Percentiles rank a stretch among this genome's conserved stretches.
These are phyloP conservation scores for Candida yuanshanica DNA, from an alignment of 805 yeast species.

Conservation along the genomic window DNA sequence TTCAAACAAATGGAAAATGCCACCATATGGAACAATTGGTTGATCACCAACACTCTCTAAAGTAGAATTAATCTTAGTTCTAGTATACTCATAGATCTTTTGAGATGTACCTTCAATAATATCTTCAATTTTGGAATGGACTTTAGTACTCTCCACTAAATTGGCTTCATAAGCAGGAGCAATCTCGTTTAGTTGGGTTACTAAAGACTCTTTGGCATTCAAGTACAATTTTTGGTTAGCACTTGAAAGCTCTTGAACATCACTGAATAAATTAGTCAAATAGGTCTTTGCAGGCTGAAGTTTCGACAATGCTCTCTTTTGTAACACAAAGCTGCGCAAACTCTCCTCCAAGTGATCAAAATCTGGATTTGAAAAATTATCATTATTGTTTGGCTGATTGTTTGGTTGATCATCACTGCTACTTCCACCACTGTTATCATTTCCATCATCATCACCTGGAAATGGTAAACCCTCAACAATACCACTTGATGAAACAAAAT, in stretches of 20 bases:
- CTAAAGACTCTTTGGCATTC: constrained; percentile 42
- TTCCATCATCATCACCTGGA: constrained; percentile 32
- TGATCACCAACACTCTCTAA: constrained; percentile 45
- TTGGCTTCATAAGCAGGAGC: constrained; percentile 59
- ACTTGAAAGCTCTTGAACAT: constrained; percentile 53
- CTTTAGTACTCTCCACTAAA: constrained; percentile 43
- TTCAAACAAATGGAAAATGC: constrained; percentile 56
- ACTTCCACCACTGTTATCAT: constrained; percentile 32
- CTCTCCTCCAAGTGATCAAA: constrained; percentile 84
- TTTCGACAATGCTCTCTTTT: constrained; percentile 84
- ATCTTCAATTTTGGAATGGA: constrained; percentile 54
- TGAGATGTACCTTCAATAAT: constrained; percentile 57
- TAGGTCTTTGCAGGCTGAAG: constrained; percentile 91
- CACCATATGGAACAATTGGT: constrained; percentile 51
- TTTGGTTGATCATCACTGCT: constrained; percentile 23
- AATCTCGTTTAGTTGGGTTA: constrained; percentile 46
- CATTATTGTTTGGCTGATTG: constrained; percentile 24
- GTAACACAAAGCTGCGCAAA: constrained; percentile 77
- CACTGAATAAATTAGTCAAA: constrained; percentile 60
- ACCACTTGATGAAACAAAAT: constrained; percentile 72
- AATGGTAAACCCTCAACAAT: constrained; percentile 33
- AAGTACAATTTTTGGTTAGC: constrained; percentile 54
- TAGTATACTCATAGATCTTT: constrained; percentile 56
- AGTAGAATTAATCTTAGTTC: constrained; percentile 43
- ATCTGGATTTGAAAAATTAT: constrained; percentile 41